Conservation (phyloP, 2,329 filamentous ascomycete species). For the Sporothrix mexicana region DNA sequence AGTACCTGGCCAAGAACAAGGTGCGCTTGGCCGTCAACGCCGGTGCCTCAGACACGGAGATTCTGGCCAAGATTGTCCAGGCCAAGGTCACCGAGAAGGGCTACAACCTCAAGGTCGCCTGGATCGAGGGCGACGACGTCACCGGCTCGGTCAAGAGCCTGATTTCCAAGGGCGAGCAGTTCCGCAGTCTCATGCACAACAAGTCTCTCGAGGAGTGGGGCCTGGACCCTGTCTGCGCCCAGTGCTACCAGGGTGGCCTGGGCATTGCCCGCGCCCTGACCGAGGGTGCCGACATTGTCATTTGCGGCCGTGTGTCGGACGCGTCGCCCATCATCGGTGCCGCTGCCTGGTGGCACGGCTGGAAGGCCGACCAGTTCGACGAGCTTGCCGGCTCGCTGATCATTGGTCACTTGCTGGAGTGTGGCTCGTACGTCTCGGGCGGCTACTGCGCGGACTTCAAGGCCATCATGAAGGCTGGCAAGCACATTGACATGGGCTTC, state of each 20-base stretch:
- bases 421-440: constrained; percentile 53
- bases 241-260: constrained; percentile 54
- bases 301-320: constrained; percentile 49
- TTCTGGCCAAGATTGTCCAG: constrained; percentile 36
- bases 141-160: constrained; percentile 37
- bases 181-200: constrained; percentile 35
- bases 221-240: constrained; percentile 35
- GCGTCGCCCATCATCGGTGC: constrained; percentile 54
- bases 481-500: constrained; percentile 50
- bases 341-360: constrained; percentile 56
- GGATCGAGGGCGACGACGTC: constrained; percentile 46
- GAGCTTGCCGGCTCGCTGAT: constrained; percentile 51
- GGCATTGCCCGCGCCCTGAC: constrained; percentile 47
- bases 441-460: constrained; percentile 56
- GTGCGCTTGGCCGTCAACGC: constrained; percentile 46
- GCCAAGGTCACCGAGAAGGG: constrained; percentile 38
- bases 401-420: constrained; percentile 53
- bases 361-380: constrained; percentile 52
- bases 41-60: constrained; percentile 43
- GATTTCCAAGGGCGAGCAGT: constrained; percentile 34
- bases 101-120: constrained; percentile 43
- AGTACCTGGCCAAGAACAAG: constrained; percentile 39
- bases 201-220: constrained; percentile 37
- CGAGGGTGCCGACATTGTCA: constrained; percentile 47
- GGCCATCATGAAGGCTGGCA: constrained; percentile 49